phyloP scores from a whole-genome alignment of 2,329 filamentous ascomycete species.

The Aspergillus aculeatus region DNA sequence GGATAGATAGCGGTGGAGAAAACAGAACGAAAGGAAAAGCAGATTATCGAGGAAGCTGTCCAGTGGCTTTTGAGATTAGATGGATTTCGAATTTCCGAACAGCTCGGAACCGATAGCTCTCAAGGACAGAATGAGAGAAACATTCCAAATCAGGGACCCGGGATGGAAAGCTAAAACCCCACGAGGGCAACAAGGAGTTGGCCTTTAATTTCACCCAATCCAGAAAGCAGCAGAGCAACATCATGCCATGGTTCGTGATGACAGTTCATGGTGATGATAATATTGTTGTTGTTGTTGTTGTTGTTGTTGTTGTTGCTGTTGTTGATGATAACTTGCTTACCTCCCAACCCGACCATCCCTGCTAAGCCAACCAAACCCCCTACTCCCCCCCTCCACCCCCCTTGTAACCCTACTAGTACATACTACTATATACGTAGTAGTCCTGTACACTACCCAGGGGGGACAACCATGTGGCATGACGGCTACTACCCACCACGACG shows the following conservation, averaged over 20 bases:
- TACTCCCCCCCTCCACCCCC: not conserved
- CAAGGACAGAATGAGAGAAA: not conserved
- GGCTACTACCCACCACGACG: slow-evolving; percentile 6
- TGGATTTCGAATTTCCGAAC: too few species aligned
- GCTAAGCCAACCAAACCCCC: too few species aligned
- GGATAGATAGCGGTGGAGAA: too few species aligned
- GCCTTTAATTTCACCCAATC: not conserved
- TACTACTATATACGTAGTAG: too few species aligned
- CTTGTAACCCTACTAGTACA: not conserved
- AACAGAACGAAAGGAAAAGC: too few species aligned
- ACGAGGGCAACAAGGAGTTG: not conserved
- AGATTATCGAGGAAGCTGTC: too few species aligned
- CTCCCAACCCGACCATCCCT: too few species aligned
- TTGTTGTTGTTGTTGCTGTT: too few species aligned
- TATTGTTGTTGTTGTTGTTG: too few species aligned
- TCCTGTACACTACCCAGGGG: not conserved
- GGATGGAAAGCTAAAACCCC: not conserved
- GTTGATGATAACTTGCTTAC: too few species aligned
- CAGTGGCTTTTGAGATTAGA: too few species aligned
- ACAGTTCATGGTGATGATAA: not conserved
- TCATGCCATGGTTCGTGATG: not conserved
- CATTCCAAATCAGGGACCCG: not conserved
- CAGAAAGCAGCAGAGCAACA: not conserved
- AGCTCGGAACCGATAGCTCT: too few species aligned
- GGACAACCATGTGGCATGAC: slow-evolving; percentile 5